Conservation (phyloP, 1,139 yeast genomes). For the Suhomyces anneliseae region DNA sequence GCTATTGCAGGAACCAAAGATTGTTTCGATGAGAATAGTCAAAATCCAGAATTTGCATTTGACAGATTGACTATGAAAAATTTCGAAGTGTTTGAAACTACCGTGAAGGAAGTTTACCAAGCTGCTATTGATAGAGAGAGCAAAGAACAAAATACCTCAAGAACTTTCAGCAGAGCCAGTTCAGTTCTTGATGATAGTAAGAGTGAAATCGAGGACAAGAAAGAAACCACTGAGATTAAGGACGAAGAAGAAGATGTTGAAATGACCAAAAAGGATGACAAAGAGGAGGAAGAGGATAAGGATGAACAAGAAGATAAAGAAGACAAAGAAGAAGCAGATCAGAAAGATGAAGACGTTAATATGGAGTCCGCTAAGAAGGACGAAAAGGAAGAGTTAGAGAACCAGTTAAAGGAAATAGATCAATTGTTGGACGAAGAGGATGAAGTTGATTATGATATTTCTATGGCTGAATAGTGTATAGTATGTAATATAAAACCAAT, state of each 20-base stretch:
- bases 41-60: constrained; percentile 32
- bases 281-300: constrained; percentile 4
- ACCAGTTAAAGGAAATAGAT: constrained; percentile 34
- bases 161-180: constrained; percentile 12
- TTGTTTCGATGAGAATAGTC: constrained; percentile 24
- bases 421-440: constrained; percentile 40
- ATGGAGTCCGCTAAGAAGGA: constrained; percentile 5
- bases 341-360: constrained; percentile 7
- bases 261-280: constrained; percentile 5
- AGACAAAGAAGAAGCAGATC: constrained; percentile 4
- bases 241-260: constrained; percentile 13
- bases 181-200: constrained; percentile 13
- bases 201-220: constrained; percentile 12
- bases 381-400: constrained; percentile 16
- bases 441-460: constrained; percentile 40
- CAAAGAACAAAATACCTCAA: constrained; percentile 8
- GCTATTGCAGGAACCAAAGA: constrained; percentile 37
- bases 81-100: constrained; percentile 43
- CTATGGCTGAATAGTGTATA: constrained; percentile 17
- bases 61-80: constrained; percentile 50
- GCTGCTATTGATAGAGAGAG: constrained; percentile 27
- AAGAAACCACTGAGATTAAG: constrained; percentile 2
- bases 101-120: constrained; percentile 28
- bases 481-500: background rate
- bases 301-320: constrained; percentile 6